phyloP scores from a whole-genome alignment of 345 rosid genomes.

The Corchorus olitorius region DNA sequence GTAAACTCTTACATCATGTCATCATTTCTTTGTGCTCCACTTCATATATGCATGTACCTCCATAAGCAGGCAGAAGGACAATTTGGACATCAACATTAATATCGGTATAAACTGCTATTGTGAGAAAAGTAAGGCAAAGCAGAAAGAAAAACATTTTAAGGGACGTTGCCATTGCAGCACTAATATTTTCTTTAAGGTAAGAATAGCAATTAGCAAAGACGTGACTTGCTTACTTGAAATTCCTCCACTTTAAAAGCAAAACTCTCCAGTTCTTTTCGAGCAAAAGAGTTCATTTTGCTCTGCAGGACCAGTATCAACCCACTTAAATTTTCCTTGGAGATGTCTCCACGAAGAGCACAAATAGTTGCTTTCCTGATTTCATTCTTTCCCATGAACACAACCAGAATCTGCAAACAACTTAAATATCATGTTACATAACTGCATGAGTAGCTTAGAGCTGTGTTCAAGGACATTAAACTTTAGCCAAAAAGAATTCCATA shows the following conservation, averaged over 20 bases:
- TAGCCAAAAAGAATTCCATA: background rate
- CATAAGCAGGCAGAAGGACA: background rate
- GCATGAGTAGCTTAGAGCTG: background rate
- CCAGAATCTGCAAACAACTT: conserved; percentile 30
- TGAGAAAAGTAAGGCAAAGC: too few relatives aligned
- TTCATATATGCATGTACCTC: background rate
- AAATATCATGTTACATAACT: background rate
- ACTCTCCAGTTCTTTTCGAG: conserved; percentile 25
- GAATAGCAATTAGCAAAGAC: background rate
- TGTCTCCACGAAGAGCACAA: conserved; percentile 10
- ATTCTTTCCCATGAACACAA: conserved; percentile 38
- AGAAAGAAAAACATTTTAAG: too few relatives aligned
- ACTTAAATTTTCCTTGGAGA: conserved; percentile 23
- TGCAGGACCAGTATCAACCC: conserved; percentile 36
- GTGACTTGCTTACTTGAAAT: conserved; percentile 27
- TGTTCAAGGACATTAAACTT: too few relatives aligned
- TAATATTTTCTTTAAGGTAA: background rate
- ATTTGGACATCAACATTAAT: too few relatives aligned
- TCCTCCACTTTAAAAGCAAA: conserved; percentile 35
- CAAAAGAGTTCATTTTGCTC: conserved; percentile 34
- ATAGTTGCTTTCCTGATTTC: conserved; percentile 26
- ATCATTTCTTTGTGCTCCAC: background rate
- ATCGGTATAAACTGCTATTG: too few relatives aligned
- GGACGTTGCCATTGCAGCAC: background rate
- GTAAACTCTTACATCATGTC: background rate